Conservation (phyloP, 441 rosid genomes). For the Populus trichocarpa region DNA sequence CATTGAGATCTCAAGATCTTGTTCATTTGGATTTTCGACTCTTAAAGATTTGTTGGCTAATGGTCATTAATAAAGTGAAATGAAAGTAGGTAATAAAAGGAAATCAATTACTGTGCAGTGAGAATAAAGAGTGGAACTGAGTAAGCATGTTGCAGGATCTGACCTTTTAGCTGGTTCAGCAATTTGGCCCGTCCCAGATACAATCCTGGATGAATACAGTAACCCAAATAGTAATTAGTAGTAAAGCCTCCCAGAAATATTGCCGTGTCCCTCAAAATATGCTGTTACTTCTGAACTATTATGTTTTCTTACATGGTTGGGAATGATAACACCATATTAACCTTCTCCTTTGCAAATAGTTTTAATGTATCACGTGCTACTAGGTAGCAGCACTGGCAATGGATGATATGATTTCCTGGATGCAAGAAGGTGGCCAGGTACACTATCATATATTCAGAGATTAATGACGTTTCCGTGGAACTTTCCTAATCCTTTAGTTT, state of each 20-base stretch:
- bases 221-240: not conserved
- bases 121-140: not conserved
- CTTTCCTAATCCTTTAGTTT: slow-evolving; percentile 24
- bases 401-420: slow-evolving; percentile 99
- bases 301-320: slow-evolving; percentile 20
- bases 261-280: slow-evolving; percentile 13
- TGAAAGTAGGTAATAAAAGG: not conserved
- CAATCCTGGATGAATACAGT: not conserved
- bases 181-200: not conserved
- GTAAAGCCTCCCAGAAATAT: not conserved
- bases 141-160: not conserved
- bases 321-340: slow-evolving; percentile 37
- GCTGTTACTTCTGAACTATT: slow-evolving; percentile 16
- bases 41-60: not conserved
- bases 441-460: slow-evolving; percentile 27
- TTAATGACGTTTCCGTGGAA: slow-evolving; percentile 10
- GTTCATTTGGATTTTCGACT: not conserved
- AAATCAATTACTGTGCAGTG: not conserved
- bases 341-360: slow-evolving; percentile 69
- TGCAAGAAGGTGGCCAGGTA: slow-evolving; percentile 99
- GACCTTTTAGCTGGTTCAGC: not conserved
- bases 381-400: slow-evolving; percentile 99
- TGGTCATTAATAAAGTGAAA: not conserved
- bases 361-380: slow-evolving; percentile 79
- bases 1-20: not conserved